Evolutionary conservation across 2,329 filamentous ascomycete species (phyloP), one percentile per base, ranked within the genome.

Genomic region (Aspergillus tamarii): DNA sequence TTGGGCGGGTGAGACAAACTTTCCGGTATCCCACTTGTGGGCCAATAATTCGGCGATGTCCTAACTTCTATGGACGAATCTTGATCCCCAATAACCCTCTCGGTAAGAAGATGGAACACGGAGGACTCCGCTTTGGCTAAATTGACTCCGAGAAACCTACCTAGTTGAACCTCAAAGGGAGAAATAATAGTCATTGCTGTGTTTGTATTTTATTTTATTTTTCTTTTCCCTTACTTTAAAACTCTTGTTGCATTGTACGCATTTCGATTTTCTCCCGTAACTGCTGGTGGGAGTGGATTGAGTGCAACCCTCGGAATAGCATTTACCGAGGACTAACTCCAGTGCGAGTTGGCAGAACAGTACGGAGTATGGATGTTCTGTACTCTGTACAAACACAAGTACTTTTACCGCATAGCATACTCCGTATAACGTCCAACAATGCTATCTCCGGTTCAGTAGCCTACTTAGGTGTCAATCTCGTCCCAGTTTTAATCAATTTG

Each of bases 21-120:
- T 26, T 56, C 50, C 21, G 34, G 32, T 23, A 28, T 57, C 41
- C 39, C 56, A 45, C 30, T 39, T 59, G 56, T 60, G 63, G 56
- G 60, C 62, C 59, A 62, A 62, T 59, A 57, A 53, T 62, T 61
- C 28, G 54, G 48, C 48, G 59, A 54, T 59, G 39, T 50, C 48
- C 48, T 62, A 50, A 57, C 52, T 54, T 30, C 41, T 43, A 53
- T 52, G 50, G 9, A 32, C 34, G 21, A 52, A 50, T 39, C 53
- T 43, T 26, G 50, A 57, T 57, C 59, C 53, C 41, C 59, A 30
- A 28, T 53, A 10, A 56, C 16, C 41, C 23, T 53, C 21, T 61
- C 55, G 55, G 60, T 62, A 58, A 52, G 55, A 54, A 36, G 19
- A 58, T 46, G 60, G 55, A 57, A 53, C 55, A 62, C 60, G 55